Conservation (phyloP, 345 rosid genomes). For the Bruguiera gymnorhiza region DNA sequence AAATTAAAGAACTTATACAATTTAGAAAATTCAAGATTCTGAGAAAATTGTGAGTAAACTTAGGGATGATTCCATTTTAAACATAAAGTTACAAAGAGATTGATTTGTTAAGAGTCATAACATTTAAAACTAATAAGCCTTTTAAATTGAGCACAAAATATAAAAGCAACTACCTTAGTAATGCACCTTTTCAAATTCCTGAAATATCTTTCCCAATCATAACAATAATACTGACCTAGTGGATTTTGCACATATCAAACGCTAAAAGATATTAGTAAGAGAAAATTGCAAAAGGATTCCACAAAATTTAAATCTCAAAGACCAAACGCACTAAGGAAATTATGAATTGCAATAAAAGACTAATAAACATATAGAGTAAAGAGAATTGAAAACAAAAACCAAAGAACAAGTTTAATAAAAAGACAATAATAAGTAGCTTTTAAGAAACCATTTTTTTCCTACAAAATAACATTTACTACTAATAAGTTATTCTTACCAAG, state of each 20-base stretch:
- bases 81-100: too few relatives aligned
- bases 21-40: too few relatives aligned
- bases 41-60: too few relatives aligned
- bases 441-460: too few relatives aligned
- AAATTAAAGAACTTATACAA: too few relatives aligned
- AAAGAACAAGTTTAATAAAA: too few relatives aligned
- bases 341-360: neutral
- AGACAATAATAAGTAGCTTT: too few relatives aligned
- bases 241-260: slow-evolving; percentile 91
- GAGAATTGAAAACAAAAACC: too few relatives aligned
- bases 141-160: neutral
- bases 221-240: slow-evolving; percentile 77
- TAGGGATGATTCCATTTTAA: too few relatives aligned
- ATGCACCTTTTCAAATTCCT: slow-evolving; percentile 61
- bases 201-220: slow-evolving; percentile 37
- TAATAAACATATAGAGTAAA: neutral
- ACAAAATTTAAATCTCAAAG: neutral
- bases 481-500: too few relatives aligned
- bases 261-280: slow-evolving; percentile 81
- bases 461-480: too few relatives aligned
- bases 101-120: too few relatives aligned
- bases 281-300: slow-evolving; percentile 39
- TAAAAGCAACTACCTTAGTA: slow-evolving; percentile 52
- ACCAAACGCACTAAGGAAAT: neutral
- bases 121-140: neutral